A percentile compares a stretch with the other conserved stretches of the same genome.
Conservation (phyloP, 78 protist genomes). For the Dictyostelium brefeldianum region DNA sequence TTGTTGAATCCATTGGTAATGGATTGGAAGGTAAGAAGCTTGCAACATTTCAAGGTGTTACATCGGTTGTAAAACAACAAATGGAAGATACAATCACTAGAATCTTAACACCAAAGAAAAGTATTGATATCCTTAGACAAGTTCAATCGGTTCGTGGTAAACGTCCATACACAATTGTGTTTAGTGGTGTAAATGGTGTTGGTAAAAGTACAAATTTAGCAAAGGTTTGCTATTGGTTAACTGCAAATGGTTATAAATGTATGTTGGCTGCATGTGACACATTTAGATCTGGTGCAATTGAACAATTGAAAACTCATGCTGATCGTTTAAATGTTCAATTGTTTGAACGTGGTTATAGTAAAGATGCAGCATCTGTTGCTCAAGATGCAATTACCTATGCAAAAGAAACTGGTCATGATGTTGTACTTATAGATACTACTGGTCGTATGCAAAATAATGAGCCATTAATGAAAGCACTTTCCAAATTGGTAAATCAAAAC, state of each 20-base stretch:
- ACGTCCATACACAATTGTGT: slow-evolving; percentile 89
- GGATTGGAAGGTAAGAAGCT: slow-evolving; percentile 92
- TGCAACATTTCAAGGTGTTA: slow-evolving; percentile 60
- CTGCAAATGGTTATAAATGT: slow-evolving; percentile 85
- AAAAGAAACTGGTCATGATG: slow-evolving; percentile 76
- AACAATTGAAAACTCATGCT: slow-evolving; percentile 97
- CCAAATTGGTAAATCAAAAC: slow-evolving; percentile 92
- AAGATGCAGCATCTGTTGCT: slow-evolving; percentile 96
- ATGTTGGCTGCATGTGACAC: slow-evolving; percentile 99
- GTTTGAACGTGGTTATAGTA: slow-evolving; percentile 95
- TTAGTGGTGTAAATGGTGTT: slow-evolving; percentile 97
- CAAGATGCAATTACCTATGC: slow-evolving; percentile 93
- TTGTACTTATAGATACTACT: slow-evolving; percentile 99
- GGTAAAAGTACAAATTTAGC: slow-evolving; percentile 98
- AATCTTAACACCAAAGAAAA: slow-evolving; percentile 96
- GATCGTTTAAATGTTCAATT: slow-evolving; percentile 83
- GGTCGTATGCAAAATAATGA: slow-evolving; percentile 99
- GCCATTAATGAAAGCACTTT: slow-evolving; percentile 97
- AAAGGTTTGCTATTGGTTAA: slow-evolving; percentile 94
- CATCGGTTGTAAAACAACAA: slow-evolving; percentile 64
- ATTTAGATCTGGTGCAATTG: slow-evolving; percentile 99
- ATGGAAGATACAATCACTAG: slow-evolving; percentile 89
- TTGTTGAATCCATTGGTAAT: slow-evolving; percentile 89
- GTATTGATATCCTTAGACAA: slow-evolving; percentile 90
- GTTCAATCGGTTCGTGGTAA: slow-evolving; percentile 53